Conservation (phyloP, 164 flowering plant genomes). For the Nymphaea colorata region DNA sequence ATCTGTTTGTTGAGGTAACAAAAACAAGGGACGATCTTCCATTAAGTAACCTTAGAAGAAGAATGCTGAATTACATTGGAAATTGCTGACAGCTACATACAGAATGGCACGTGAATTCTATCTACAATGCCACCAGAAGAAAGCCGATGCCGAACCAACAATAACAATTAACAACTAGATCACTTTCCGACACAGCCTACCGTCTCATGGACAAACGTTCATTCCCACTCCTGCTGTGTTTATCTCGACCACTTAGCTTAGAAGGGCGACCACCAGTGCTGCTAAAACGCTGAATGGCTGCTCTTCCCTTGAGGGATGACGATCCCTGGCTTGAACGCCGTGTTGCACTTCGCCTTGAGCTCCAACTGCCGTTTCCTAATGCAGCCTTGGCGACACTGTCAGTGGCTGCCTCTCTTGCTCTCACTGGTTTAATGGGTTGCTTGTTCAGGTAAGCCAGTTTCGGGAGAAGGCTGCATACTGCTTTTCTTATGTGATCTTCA, state of each 20-base stretch:
- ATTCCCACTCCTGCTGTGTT: background rate
- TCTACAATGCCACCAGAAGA: background rate
- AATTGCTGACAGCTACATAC: background rate
- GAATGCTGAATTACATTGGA: too few species aligned
- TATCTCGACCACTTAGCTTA: background rate
- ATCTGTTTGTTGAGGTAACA: too few species aligned
- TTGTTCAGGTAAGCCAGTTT: conserved; percentile 72
- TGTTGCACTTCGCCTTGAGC: conserved; percentile 27
- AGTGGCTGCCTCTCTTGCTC: conserved; percentile 49
- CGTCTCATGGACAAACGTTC: background rate
- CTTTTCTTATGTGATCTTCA: conserved; percentile 70
- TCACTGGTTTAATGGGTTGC: conserved; percentile 67
- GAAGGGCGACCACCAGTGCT: conserved; percentile 15
- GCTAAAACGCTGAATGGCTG: background rate
- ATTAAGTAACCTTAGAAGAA: too few species aligned
- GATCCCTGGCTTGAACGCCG: conserved; percentile 30
- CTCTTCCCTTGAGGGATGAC: conserved; percentile 14
- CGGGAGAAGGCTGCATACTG: conserved; percentile 66
- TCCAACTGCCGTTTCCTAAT: conserved; percentile 33
- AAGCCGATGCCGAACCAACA: background rate
- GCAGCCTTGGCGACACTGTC: conserved; percentile 73
- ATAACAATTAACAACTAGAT: background rate
- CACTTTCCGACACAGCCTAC: background rate
- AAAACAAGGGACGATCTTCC: too few species aligned
- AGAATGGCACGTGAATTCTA: background rate